Base-by-base conservation (phyloP, 2,329 filamentous ascomycete species). In the Biscogniauxia marginata region DNA sequence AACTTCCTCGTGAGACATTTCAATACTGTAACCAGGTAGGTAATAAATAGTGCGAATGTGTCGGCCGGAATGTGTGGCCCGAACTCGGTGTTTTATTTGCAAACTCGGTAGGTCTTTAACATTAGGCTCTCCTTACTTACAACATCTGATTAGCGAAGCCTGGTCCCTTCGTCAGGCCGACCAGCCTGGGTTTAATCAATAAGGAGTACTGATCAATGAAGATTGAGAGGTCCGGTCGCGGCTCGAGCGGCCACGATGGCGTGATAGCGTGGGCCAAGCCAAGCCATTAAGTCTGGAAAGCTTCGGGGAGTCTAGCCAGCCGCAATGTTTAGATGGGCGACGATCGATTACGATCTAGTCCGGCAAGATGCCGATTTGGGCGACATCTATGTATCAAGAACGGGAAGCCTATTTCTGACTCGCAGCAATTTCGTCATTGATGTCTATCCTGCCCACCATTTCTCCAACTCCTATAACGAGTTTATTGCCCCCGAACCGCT, bases 241-340 rank as follows among this genome's bases (percentile, higher is more conserved):
- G 60, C 60, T 63, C 48, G 60, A 56, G 58, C 58, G 58, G 60
- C 56, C 60, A 58, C 58, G 56, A 63, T 55, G 50, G 47, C 55
- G 20, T 49, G n/a, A n/a, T n/a, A n/a, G n/a, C n/a, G n/a, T n/a
- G n/a, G n/a, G n/a, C n/a, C n/a, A 25, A n/a, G 20, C 23, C 22
- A 49, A 39, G 30, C 13, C 46, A 49, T 30, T 49, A 16, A 5
- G 46, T 8, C 22, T 11, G 20, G 8, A n/a, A 57, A 54, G 55
- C 25, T 55, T 39, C 50, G 39, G 19, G 24, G 20, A 39, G 43
- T 43, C 47, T 50, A 25, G 24, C 24, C 24, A 25, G 24, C 24
- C 24, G 30, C 30, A 39, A 39, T 39, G 13, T 25, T 24, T 52
- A 52, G 47, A 54, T 45, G 39, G 34, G 43, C 53, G 19, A 55